phyloP scores from a whole-genome alignment of 495 filamentous ascomycete genomes.

The Rhypophila decipiens region DNA sequence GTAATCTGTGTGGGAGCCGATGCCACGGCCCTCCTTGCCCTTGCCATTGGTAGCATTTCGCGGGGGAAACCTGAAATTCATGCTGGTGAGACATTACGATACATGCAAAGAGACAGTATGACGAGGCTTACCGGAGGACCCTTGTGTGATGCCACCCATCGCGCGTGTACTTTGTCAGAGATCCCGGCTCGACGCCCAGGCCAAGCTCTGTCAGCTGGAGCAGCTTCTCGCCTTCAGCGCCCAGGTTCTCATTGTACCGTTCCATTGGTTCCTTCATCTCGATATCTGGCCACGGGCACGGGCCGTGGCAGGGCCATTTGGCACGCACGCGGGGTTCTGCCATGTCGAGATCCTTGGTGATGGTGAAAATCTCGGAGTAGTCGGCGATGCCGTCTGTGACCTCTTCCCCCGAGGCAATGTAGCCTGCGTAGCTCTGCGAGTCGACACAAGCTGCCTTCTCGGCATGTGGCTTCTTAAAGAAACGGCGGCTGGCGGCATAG shows the following conservation, averaged over 20 bases:
- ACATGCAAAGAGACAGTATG: not conserved
- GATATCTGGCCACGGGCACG: conserved; percentile 37
- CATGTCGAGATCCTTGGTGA: conserved; percentile 36
- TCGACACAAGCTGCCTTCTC: conserved; percentile 38
- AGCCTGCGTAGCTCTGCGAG: conserved; percentile 37
- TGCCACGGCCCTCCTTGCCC: conserved; percentile 37
- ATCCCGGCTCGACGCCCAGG: conserved; percentile 19
- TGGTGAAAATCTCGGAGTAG: conserved; percentile 44
- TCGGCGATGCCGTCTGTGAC: conserved; percentile 40
- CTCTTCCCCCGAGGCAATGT: conserved; percentile 45
- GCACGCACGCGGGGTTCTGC: conserved; percentile 27
- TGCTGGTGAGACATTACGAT: conserved; percentile 6
- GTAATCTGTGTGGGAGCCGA: conserved; percentile 43
- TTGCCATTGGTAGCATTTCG: conserved; percentile 36
- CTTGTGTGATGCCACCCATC: conserved; percentile 45
- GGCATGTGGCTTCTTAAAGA: conserved; percentile 27
- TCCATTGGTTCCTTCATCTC: conserved; percentile 29
- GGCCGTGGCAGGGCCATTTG: conserved; percentile 42
- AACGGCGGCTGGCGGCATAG: conserved; percentile 25
- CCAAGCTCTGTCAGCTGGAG: conserved; percentile 33
- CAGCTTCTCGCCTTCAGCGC: conserved; percentile 30
- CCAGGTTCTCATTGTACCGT: conserved; percentile 25
- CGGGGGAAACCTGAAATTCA: conserved; percentile 28
- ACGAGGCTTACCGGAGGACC: conserved; percentile 26
- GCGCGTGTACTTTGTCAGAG: conserved; percentile 27